A percentile compares a stretch with the other conserved stretches of the same genome.
Conservation (phyloP, 1,284 basidiomycete species). For the Waitea zeae region DNA sequence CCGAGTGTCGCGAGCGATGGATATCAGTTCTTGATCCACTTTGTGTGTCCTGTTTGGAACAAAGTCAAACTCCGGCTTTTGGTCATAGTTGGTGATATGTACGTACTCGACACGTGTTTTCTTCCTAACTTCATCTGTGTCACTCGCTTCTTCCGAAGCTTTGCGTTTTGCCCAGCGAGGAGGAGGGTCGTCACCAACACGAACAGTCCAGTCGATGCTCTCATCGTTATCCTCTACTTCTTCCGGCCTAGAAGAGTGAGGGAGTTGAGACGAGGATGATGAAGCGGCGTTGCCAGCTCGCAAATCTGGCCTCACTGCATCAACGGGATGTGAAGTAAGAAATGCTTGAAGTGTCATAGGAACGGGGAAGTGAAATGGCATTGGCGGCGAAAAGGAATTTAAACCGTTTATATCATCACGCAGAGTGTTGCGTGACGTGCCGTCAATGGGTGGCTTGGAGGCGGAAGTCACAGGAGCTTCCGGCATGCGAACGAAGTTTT, state of each 20-base stretch:
- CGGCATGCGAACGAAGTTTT: slow-evolving; percentile 54
- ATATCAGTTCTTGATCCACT: slow-evolving; percentile 38
- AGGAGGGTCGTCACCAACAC: slow-evolving; percentile 38
- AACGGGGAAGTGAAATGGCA: background rate
- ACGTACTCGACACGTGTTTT: too few species aligned
- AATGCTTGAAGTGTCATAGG: background rate
- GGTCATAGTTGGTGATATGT: too few species aligned
- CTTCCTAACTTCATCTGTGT: too few species aligned
- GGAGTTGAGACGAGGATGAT: background rate
- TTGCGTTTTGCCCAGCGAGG: slow-evolving; percentile 39
- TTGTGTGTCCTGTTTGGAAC: slow-evolving; percentile 24
- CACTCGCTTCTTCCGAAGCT: slow-evolving; percentile 20
- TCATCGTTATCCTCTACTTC: slow-evolving; percentile 42
- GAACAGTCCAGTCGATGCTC: slow-evolving; percentile 43
- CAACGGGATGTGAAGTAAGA: too few species aligned
- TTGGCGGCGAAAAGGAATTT: too few species aligned
- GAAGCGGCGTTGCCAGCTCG: too few species aligned
- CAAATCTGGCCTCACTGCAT: too few species aligned
- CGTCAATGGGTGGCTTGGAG: too few species aligned
- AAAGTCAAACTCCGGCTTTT: too few species aligned
- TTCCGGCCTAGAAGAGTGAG: slow-evolving; percentile 10
- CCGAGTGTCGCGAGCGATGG: slow-evolving; percentile 44
- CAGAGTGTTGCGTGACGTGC: too few species aligned
- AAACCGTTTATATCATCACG: too few species aligned
- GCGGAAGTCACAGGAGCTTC: too few species aligned